Evolutionary conservation across 1,284 basidiomycete species (phyloP).

Genomic region (Sanghuangporus sanghuang): DNA sequence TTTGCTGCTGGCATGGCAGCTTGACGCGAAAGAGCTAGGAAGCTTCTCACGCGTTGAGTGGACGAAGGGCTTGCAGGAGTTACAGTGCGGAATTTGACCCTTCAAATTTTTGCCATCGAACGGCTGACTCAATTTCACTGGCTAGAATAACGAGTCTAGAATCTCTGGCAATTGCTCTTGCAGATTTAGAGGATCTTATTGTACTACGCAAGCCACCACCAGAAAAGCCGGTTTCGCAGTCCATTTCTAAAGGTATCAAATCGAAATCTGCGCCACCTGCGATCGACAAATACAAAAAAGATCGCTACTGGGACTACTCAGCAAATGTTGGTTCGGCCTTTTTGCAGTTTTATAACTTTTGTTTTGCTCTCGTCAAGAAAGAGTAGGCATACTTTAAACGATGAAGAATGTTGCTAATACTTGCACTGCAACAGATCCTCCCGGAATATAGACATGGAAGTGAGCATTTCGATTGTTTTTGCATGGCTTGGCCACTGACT

Average conservation of each 20-base stretch:
- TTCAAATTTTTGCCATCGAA: neutral
- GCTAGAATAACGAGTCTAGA: constrained; percentile 54
- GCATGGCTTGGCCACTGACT: neutral
- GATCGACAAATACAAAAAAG: constrained; percentile 50
- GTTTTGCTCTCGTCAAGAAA: constrained; percentile 65
- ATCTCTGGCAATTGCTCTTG: constrained; percentile 43
- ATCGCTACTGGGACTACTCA: constrained; percentile 45
- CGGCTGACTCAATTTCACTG: neutral
- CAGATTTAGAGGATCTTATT: constrained; percentile 59
- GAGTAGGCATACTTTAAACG: constrained; percentile 30
- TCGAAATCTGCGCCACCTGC: constrained; percentile 26
- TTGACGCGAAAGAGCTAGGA: constrained; percentile 62
- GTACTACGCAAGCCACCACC: constrained; percentile 41
- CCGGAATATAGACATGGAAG: constrained; percentile 76
- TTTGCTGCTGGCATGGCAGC: constrained; percentile 67
- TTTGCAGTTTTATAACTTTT: constrained; percentile 59
- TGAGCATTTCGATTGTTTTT: constrained; percentile 25
- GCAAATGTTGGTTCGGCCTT: constrained; percentile 49
- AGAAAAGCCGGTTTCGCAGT: constrained; percentile 19
- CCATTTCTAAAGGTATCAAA: constrained; percentile 29
- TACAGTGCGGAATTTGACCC: constrained; percentile 44
- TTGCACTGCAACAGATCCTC: constrained; percentile 40
- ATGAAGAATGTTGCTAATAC: neutral
- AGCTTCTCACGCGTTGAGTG: constrained; percentile 64
- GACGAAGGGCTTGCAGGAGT: constrained; percentile 47